phyloP scores from a whole-genome alignment of 352 stramenopile species.

The Blastocystis sp. region DNA sequence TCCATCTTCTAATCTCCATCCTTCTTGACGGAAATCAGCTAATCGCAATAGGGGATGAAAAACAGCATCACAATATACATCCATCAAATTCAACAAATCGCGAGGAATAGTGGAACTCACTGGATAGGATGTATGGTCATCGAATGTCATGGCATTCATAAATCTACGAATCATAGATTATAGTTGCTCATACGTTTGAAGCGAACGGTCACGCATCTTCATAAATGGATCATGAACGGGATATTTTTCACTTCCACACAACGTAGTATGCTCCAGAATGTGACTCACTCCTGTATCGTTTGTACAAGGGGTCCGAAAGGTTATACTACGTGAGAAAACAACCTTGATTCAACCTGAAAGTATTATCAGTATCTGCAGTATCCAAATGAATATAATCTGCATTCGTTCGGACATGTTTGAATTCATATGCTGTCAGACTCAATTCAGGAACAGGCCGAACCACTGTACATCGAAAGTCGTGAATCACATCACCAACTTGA shows the following conservation, averaged over 20 bases:
- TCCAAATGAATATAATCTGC: constrained; percentile 76
- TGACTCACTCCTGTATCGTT: constrained; percentile 92
- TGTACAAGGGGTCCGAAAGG: constrained; percentile 88
- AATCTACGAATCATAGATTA: constrained; percentile 69
- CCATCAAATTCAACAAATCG: constrained; percentile 54
- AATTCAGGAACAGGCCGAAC: constrained; percentile 72
- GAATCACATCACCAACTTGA: constrained; percentile 68
- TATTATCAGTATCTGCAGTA: constrained; percentile 76
- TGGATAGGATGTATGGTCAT: constrained; percentile 90
- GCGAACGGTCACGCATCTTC: constrained; percentile 90
- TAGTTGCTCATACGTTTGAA: constrained; percentile 77
- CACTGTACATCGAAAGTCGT: constrained; percentile 73
- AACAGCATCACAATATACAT: constrained; percentile 85
- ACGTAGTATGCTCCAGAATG: constrained; percentile 82
- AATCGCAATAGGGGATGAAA: constrained; percentile 83
- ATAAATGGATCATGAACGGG: constrained; percentile 96
- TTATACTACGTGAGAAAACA: constrained; percentile 76
- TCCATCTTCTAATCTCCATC: constrained; percentile 75
- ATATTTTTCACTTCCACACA: constrained; percentile 81
- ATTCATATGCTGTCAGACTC: constrained; percentile 74
- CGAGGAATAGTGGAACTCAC: constrained; percentile 84
- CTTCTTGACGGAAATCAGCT: constrained; percentile 77
- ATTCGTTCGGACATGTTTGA: constrained; percentile 72
- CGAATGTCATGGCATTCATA: constrained; percentile 95
- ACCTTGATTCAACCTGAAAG: constrained; percentile 69